Conservation (phyloP, 2,329 filamentous ascomycete species). For the Penicillium hordei region DNA sequence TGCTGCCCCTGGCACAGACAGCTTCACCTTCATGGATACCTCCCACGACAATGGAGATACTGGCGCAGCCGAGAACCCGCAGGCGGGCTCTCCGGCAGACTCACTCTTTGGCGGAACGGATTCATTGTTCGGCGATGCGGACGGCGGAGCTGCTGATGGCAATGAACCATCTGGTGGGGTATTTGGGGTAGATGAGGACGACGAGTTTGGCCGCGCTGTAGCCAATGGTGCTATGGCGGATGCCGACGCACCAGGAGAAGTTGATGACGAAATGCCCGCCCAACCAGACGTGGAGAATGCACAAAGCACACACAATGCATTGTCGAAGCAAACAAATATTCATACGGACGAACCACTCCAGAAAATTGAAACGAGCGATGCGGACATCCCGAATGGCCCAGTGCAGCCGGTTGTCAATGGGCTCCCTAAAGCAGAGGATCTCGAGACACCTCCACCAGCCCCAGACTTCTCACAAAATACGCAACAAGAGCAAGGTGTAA, state of each 20-base stretch:
- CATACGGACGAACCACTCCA: slow-evolving; percentile 11
- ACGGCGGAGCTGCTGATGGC: slow-evolving; percentile 52
- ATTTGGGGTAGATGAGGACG: slow-evolving; percentile 80
- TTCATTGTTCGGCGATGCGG: slow-evolving; percentile 84
- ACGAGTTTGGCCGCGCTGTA: slow-evolving; percentile 76
- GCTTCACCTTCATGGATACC: slow-evolving; percentile 48
- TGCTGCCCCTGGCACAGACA: slow-evolving; percentile 58
- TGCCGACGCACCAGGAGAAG: slow-evolving; percentile 41
- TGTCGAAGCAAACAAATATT: slow-evolving; percentile 1
- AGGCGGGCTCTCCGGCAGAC: slow-evolving; percentile 65
- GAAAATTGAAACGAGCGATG: slow-evolving; percentile 20
- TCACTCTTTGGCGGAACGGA: slow-evolving; percentile 84
- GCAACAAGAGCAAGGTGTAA: slow-evolving; percentile 53
- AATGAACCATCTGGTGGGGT: slow-evolving; percentile 55
- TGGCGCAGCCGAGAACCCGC: slow-evolving; percentile 55
- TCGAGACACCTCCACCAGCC: slow-evolving; percentile 30
- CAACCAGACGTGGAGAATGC: slow-evolving; percentile 6
- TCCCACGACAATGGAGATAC: slow-evolving; percentile 36
- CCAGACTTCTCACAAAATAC: slow-evolving; percentile 26
- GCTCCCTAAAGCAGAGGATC: slow-evolving; percentile 44
- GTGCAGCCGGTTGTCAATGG: slow-evolving; percentile 41
- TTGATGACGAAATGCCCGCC: slow-evolving; percentile 25
- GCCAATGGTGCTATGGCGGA: slow-evolving; percentile 59
- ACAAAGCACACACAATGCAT: background rate
- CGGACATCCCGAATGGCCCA: slow-evolving; percentile 24